Conservation (phyloP, 2,329 filamentous ascomycete species). For the Metarhizium humberi region DNA sequence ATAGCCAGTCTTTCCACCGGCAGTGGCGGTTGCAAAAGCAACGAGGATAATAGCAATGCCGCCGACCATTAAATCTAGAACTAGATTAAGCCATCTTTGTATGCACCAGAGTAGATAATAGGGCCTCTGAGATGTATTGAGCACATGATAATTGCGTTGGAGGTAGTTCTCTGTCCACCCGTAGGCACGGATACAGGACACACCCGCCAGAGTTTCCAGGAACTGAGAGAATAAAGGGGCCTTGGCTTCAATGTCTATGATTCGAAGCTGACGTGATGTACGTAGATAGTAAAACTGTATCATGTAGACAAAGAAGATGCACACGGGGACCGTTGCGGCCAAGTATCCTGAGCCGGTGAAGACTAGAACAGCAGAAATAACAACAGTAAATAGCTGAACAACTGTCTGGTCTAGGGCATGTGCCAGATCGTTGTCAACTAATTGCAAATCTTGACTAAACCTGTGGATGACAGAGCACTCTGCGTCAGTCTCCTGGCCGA, state of each 20-base stretch:
- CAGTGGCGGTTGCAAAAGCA: constrained; percentile 28
- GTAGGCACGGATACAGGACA: constrained; percentile 24
- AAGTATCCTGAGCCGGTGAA: constrained; percentile 35
- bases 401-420: constrained; percentile 16
- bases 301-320: constrained; percentile 12
- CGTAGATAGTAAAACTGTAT: constrained; percentile 21
- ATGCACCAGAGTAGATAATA: constrained; percentile 35
- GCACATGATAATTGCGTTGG: constrained; percentile 11
- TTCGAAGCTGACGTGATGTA: constrained; percentile 21
- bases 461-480: constrained; percentile 18
- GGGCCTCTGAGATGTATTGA: constrained; percentile 25
- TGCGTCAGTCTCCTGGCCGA: no score
- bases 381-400: constrained; percentile 11
- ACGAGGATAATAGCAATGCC: constrained; percentile 36
- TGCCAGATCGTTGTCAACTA: constrained; percentile 27
- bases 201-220: constrained; percentile 16
- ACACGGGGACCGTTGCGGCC: constrained; percentile 34
- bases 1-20: constrained; percentile 15
- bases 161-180: constrained; percentile 16
- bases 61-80: constrained; percentile 36
- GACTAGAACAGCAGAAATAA: constrained; percentile 29
- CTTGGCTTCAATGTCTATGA: constrained; percentile 21
- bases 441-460: constrained; percentile 30
- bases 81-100: constrained; percentile 39
- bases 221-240: constrained; percentile 20